Evolutionary conservation across 345 rosid species (phyloP), one percentile per base, ranked within the genome.

Genomic region (Boechera retrofracta): DNA sequence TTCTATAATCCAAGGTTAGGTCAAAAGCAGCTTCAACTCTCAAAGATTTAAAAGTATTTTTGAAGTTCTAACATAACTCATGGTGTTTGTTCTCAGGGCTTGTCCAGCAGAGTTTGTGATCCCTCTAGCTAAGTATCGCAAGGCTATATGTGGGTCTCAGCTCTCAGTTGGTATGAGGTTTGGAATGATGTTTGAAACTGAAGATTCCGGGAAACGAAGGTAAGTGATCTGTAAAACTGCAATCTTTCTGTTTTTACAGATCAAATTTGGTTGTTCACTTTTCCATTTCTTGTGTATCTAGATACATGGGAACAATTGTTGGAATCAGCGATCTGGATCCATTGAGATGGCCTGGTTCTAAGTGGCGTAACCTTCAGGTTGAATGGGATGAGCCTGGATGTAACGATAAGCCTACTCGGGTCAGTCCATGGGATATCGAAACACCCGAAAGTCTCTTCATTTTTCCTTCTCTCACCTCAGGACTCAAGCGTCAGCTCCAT

Each of bases 311-410:
- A n/a, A 91, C 97, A 24, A 86, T 93, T 45, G 84, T 91, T 75
- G 96, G 95, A 51, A 81, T 89, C 57, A 87, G 91, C 63, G 98
- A 93, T 75, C 66, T 89, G 10, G 99, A 96, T 86, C 96, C 99
- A 3, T 76, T 96, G 73, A 83, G 97, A 78, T 96, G 99, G 98
- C 93, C 95, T 73, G 93, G 98, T 69, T 96, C 99, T 26, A 96
- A 91, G 79, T 93, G 99, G 99, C 90, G 99, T 72, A 96, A 96
- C 86, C 94, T 96, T 80, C 97, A 93, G 91, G 98, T 95, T 16
- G 99, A 96, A 77, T 93, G 98, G 99, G 99, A 96, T 79, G 99
- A 96, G 78, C 91, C 97, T 10, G 99, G 97, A 21, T 96, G 97
- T 82, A 87, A 88, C 1, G 95, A 96, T 71, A 93, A 89, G 76